Evolutionary conservation across 192 early-diverging fungal species (phyloP), one percentile per base, ranked within the genome.

Genomic region (Umbelopsis sp.): DNA sequence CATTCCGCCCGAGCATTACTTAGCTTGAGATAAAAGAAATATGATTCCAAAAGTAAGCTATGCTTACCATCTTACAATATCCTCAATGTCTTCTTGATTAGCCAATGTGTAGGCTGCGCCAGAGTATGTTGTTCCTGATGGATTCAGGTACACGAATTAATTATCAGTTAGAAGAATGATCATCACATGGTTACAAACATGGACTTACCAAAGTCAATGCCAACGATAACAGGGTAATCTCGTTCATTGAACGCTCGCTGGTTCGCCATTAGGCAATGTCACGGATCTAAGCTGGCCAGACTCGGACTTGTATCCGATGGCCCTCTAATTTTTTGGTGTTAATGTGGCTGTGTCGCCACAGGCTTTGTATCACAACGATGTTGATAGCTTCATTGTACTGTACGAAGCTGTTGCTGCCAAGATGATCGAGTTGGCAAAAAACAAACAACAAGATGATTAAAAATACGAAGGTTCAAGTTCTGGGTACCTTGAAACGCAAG

Each of bases 171-270:
- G 41, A 65, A n/a, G 24, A 31, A 45, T 11, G 5, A 43, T 9
- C 1, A 31, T 47, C 16, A 20, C 5, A 54, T 10, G 14, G 3
- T 14, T 36, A 45, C 7, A 7, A 11, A 14, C n/a, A 20, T 68
- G 29, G 24, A 10, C 31, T 49, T 82, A 82, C 80, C 81, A 69
- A 85, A 81, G 44, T 83, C 84, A 45, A 85, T 85, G 34, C 82
- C 82, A 71, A 85, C 76, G 22, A 85, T 73, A 16, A 85, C 76
- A 50, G 79, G 81, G 34, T 83, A 85, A 17, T 83, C 82, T 53
- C 36, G 73, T 24, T 66, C 36, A 34, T 54, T 51, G 49, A 78
- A 78, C 34, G 56, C 29, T 62, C 56, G 26, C 31, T 62, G 56
- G 26, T 62, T 31, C 24, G 56, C 56, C 56, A 62, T 62, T 3